phyloP scores from a whole-genome alignment of 768 basidiomycete species.

The Naganishia kalamii region DNA sequence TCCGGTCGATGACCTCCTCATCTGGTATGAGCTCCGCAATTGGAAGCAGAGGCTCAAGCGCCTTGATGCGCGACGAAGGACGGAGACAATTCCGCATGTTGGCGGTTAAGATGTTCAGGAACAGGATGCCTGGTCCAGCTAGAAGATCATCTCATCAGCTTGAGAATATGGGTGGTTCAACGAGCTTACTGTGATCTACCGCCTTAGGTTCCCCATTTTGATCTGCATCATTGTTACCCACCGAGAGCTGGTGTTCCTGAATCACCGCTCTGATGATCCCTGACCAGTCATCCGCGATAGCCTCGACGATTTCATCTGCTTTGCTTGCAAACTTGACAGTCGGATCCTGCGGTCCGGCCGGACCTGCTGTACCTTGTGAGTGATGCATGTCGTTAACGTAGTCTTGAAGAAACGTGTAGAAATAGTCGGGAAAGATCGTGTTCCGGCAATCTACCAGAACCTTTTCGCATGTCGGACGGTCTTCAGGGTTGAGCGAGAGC shows the following conservation, averaged over 20 bases:
- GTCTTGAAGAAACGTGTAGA: conserved; percentile 89
- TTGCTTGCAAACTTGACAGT: conserved; percentile 11
- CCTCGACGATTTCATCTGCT: conserved; percentile 18
- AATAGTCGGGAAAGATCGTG: conserved; percentile 79
- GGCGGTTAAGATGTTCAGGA: conserved; percentile 77
- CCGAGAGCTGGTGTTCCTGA: conserved; percentile 13
- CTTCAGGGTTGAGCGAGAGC: conserved; percentile 70
- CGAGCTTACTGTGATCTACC: conserved; percentile 26
- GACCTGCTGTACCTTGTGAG: conserved; percentile 82
- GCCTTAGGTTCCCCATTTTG: conserved; percentile 28
- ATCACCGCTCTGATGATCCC: conserved; percentile 22
- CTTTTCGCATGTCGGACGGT: conserved; percentile 74
- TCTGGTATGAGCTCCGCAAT: conserved; percentile 76
- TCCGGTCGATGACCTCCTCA: conserved; percentile 87
- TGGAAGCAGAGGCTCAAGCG: conserved; percentile 78
- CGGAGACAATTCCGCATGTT: conserved; percentile 81
- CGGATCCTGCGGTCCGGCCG: conserved; percentile 30
- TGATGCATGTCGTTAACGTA: conserved; percentile 62
- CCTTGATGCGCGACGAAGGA: conserved; percentile 77
- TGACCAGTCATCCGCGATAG: conserved; percentile 20
- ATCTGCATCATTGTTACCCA: neutral
- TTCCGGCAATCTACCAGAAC: conserved; percentile 69
- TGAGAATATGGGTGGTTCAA: no score
- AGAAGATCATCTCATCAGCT: neutral
- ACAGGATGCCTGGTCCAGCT: conserved; percentile 85